Base-by-base conservation (phyloP, 1,284 basidiomycete species). In the Tylopilus orsonianus region DNA sequence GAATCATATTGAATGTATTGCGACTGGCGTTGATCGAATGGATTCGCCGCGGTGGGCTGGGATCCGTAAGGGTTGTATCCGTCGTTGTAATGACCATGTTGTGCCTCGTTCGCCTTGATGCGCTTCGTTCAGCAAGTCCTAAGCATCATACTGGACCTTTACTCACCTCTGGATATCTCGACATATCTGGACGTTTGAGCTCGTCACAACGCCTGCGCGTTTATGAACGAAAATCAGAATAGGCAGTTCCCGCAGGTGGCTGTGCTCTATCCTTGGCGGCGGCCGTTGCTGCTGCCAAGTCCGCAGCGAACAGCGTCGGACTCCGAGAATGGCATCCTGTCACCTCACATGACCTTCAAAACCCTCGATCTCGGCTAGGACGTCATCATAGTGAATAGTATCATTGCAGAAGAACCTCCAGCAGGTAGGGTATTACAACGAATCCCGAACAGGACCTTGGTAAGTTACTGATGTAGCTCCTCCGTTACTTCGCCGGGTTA, bases 11-110 rank as follows among this genome's bases (percentile, higher is more conserved):
- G 35, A 29, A 44, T 41, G 33, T 62, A 47, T 20, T 50, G 55
- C 27, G 56, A 48, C 32, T 56, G 55, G 34, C 38, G 57, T 13
- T 56, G 65, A 38, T 59, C 63, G 35, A 55, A 62, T 16, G 65
- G 50, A 24, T 48, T 54, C 22, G 63, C 30, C 43, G 44, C 9
- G 10, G 42, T 35, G 8, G 45, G 55, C 26, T 66, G 62, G 13
- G 69, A 54, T 33, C 65, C 56, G 54, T 78, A 75, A 10, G 73
- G 71, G 49, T 62, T 64, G 57, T 78, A 80, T 3, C 80, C 79
- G 50, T 84, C 81, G 56, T 81, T 81, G 59, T 80, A 81, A 46
- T 73, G 73, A 32, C 75, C 62, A 14, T 67, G 71, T 51, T 81
- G 80, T 8, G 71, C 75, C 60, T 84, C 81, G 59, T 83, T 77